Percentiles rank a stretch among this genome's conserved stretches.
phyloP scores from a whole-genome alignment of 2,329 filamentous ascomycete species.

The Phaeosphaeriaceae sp. region DNA sequence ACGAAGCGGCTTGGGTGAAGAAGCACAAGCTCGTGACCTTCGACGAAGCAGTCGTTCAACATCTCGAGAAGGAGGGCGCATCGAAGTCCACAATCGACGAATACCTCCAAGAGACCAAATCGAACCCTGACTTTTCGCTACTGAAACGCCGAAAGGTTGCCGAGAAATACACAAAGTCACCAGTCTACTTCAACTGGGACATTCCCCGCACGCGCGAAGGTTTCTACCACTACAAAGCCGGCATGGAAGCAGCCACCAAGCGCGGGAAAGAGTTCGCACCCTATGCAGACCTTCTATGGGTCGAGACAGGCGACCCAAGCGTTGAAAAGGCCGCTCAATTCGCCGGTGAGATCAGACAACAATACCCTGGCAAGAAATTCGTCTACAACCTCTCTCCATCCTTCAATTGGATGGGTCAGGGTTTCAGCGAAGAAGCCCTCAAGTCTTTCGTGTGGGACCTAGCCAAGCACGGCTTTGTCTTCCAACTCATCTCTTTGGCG shows the following conservation, averaged over 20 bases:
- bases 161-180: constrained; percentile 68
- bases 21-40: constrained; percentile 85
- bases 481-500: constrained; percentile 70
- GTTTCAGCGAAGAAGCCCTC: constrained; percentile 81
- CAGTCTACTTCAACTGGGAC: constrained; percentile 88
- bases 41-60: constrained; percentile 84
- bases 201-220: constrained; percentile 92
- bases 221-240: constrained; percentile 87
- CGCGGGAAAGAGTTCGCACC: constrained; percentile 90
- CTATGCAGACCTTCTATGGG: constrained; percentile 94
- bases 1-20: constrained; percentile 89
- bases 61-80: constrained; percentile 72
- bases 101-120: constrained; percentile 69
- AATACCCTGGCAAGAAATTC: constrained; percentile 80
- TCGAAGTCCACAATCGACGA: constrained; percentile 68
- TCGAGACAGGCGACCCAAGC: constrained; percentile 90
- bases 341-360: constrained; percentile 74
- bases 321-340: constrained; percentile 79
- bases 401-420: constrained; percentile 98
- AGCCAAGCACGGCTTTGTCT: constrained; percentile 78
- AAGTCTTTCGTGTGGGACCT: constrained; percentile 97
- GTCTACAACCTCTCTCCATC: constrained; percentile 97
- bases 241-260: constrained; percentile 87
- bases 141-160: constrained; percentile 78
- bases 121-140: constrained; percentile 78